Percentiles rank a stretch among this genome's conserved stretches.
phyloP scores from a whole-genome alignment of 2,329 filamentous ascomycete genomes.

The Decorospora gaudefroyi region DNA sequence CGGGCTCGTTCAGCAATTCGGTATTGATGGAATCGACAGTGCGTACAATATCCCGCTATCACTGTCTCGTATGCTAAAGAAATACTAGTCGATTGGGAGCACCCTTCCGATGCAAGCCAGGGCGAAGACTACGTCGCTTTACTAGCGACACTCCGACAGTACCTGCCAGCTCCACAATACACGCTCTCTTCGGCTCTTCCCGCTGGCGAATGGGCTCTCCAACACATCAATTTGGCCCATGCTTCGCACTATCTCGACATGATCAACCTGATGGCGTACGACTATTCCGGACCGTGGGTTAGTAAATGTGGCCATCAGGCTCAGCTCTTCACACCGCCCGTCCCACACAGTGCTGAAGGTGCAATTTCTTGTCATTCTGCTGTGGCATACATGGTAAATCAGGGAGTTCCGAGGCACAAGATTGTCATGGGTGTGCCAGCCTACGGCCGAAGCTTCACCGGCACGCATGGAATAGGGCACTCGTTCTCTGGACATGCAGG shows the following conservation, averaged over 20 bases:
- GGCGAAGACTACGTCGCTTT: constrained; percentile 72
- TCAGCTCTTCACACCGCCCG: constrained; percentile 67
- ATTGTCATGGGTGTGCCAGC: constrained; percentile 76
- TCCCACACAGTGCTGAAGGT: constrained; percentile 60
- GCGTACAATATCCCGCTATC: background rate
- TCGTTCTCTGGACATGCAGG: constrained; percentile 59
- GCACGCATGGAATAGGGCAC: constrained; percentile 67
- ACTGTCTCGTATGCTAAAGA: constrained; percentile 15
- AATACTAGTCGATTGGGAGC: constrained; percentile 76
- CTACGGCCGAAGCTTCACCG: constrained; percentile 75
- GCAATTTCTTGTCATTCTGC: constrained; percentile 65
- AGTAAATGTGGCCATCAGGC: constrained; percentile 72
- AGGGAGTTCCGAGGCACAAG: constrained; percentile 70
- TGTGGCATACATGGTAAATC: constrained; percentile 66
- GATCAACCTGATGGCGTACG: constrained; percentile 80
- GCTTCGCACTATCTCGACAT: constrained; percentile 71
- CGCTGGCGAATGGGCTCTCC: constrained; percentile 66
- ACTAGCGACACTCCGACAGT: constrained; percentile 66
- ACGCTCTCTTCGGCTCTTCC: constrained; percentile 74
- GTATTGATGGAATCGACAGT: constrained; percentile 78
- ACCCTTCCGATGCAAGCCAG: constrained; percentile 68
- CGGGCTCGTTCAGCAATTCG: constrained; percentile 70
- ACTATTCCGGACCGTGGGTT: constrained; percentile 75
- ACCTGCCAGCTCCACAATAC: constrained; percentile 70
- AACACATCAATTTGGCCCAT: constrained; percentile 68